These are phyloP conservation scores for Lobulomyces angularis DNA, from an alignment of 192 early-diverging fungal species.

Conservation along the genomic window DNA sequence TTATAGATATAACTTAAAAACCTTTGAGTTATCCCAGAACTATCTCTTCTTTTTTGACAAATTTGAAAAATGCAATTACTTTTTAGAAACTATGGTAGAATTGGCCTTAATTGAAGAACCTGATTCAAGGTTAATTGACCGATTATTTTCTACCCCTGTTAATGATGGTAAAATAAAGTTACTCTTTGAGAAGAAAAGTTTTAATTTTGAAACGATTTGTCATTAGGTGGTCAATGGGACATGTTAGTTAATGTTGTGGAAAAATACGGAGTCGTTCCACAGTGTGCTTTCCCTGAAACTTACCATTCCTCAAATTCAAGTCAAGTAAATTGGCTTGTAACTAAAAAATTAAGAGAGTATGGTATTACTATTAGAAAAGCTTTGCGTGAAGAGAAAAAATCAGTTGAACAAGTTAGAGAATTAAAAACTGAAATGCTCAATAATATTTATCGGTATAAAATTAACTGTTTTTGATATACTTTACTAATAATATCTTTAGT, in stretches of 20 bases:
- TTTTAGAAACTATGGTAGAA: no score
- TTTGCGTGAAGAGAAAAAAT: background rate
- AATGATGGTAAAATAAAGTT: no score
- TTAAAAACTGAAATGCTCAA: background rate
- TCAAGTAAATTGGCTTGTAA: background rate
- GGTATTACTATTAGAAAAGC: background rate
- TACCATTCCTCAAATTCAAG: background rate
- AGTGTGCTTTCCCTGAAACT: background rate
- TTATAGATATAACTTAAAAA: constrained; percentile 51
- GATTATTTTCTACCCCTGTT: no score
- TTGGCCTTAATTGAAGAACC: no score
- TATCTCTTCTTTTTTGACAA: constrained; percentile 70
- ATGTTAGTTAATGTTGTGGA: background rate
- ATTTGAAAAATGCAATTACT: constrained; percentile 66
- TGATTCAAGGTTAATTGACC: no score
- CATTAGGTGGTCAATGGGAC: background rate
- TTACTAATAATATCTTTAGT: no score
- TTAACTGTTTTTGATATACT: no score
- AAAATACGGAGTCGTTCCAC: background rate
- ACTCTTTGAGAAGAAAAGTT: no score
- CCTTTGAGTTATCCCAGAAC: constrained; percentile 66
- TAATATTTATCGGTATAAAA: background rate
- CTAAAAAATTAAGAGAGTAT: background rate
- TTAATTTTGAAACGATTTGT: no score
- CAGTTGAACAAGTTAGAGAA: background rate